Evolutionary conservation across 2,329 filamentous ascomycete genomes (phyloP), one percentile per base, ranked within the genome.

Genomic region (Daldinia sp.): DNA sequence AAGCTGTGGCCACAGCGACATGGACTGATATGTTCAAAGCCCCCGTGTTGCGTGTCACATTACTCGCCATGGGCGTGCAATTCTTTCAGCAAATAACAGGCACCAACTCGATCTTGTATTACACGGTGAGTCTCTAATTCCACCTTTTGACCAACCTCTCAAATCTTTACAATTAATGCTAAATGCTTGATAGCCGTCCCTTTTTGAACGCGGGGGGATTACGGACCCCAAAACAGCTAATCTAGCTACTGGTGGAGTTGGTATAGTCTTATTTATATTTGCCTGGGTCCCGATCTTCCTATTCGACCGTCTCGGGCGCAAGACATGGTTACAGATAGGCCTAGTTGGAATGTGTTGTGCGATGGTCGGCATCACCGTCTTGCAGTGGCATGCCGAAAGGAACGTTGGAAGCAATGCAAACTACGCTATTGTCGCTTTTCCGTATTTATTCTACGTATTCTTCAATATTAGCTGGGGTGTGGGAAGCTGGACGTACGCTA

Each of bases 31-130:
- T 75, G 72, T 74, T 75, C 45, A 68, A 63, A 8, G 52, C 63
- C 1, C 72, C 72, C 1, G 68, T 73, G 13, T 58, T 74, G 13
- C 64, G 72, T 13, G 72, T 74, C 19, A 73, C 72, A 8, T 35
- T 74, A 25, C 68, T 75, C 11, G 73, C 71, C 2, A 73, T 66
- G 45, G 70, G 71, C 1, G 58, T 74, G 7, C 73, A 75, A 51
- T 70, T 70, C 50, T 70, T 72, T 19, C 73, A 75, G 63, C 72
- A 74, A 55, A 70, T 69, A 9, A 70, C 70, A 0, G 72, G 72
- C 1, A 74, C 71, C 11, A 75, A 74, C 45, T 70, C 70, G 1
- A 74, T 75, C 25, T 70, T 74, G 11, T 74, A 74, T 55, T 75
- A 74, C 17, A 71, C 73, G 0, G 67, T 67, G 45, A 54, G 63